These are phyloP conservation scores for Delitschia confertaspora DNA, from an alignment of 495 filamentous ascomycete genomes.

Conservation along the genomic window DNA sequence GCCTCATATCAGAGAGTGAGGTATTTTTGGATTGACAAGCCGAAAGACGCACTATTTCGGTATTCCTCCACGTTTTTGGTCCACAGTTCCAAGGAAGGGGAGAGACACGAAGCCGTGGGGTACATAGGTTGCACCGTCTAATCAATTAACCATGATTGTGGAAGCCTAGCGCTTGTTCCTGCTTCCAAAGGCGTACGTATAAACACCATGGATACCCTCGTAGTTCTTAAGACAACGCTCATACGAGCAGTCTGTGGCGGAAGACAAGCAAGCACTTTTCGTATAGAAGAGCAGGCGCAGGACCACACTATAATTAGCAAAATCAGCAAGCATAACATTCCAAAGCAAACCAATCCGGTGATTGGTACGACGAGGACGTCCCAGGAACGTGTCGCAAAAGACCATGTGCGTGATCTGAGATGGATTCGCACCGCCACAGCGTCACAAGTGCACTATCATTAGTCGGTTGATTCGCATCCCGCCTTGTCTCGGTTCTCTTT, in stretches of 20 bases:
- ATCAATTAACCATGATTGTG: no score
- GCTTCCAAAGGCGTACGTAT: no score
- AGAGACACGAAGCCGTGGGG: constrained; percentile 4
- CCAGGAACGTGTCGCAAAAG: constrained; percentile 11
- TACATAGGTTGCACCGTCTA: no score
- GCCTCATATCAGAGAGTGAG: background rate
- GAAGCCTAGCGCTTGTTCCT: no score
- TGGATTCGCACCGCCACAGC: constrained; percentile 25
- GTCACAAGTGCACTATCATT: no score
- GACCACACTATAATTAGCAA: constrained; percentile 15
- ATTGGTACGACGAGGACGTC: constrained; percentile 1
- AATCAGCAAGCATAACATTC: constrained; percentile 3
- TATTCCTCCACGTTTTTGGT: constrained; percentile 8
- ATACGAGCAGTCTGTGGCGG: constrained; percentile 8
- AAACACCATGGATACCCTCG: constrained; percentile 1
- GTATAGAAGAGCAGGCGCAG: constrained; percentile 22
- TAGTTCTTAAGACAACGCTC: background rate
- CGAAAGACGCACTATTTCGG: constrained; percentile 21
- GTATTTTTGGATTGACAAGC: no score
- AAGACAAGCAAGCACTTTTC: constrained; percentile 10
- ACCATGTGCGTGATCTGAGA: constrained; percentile 18
- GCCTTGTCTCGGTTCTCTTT: background rate
- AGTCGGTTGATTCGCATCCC: constrained; percentile 3
- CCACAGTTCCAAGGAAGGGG: background rate
- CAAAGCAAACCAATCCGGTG: constrained; percentile 4